Evolutionary conservation across 2,329 filamentous ascomycete genomes (phyloP).

Genomic region (Ophiocordyceps camponoti-floridani): DNA sequence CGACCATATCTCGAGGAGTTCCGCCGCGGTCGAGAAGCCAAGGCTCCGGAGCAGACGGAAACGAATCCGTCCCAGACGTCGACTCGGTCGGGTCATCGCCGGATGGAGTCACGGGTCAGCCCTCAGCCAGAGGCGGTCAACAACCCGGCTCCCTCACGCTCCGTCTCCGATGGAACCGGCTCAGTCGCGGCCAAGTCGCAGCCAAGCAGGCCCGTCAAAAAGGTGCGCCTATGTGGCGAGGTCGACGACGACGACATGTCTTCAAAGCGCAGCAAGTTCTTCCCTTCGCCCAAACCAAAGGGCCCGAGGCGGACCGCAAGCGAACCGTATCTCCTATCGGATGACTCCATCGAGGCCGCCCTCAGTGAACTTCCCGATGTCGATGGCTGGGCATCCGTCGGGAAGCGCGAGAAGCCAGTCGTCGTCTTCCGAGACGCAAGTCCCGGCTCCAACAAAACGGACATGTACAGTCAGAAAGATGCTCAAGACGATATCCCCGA

Average conservation of each 20-base stretch:
- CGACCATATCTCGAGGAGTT: slow-evolving; percentile 33
- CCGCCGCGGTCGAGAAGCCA: slow-evolving; percentile 4
- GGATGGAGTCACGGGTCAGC: slow-evolving; percentile 32
- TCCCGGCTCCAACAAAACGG: too few relatives aligned
- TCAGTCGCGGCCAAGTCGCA: slow-evolving; percentile 2
- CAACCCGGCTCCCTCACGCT: slow-evolving; percentile 6
- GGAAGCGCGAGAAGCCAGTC: slow-evolving; percentile 18
- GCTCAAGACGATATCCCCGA: slow-evolving; percentile 6
- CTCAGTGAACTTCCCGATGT: slow-evolving; percentile 32
- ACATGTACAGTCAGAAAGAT: too few relatives aligned
- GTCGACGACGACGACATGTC: slow-evolving; percentile 13
- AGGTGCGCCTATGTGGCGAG: slow-evolving; percentile 35
- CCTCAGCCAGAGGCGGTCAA: slow-evolving; percentile 15
- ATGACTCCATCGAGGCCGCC: slow-evolving; percentile 38
- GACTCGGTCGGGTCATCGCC: slow-evolving; percentile 26
- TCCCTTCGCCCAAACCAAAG: slow-evolving; percentile 16
- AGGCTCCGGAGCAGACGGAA: slow-evolving; percentile 4
- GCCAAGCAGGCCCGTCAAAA: slow-evolving; percentile 31
- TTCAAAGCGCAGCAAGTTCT: slow-evolving; percentile 35
- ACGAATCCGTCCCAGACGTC: slow-evolving; percentile 11
- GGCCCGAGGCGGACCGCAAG: slow-evolving; percentile 13
- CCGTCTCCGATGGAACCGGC: slow-evolving; percentile 3
- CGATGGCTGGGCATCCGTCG: slow-evolving; percentile 24
- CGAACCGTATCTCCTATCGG: slow-evolving; percentile 30
- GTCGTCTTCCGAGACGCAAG: slow-evolving; percentile 27